A percentile compares a stretch with the other conserved stretches of the same genome.
Evolutionary conservation across 495 filamentous ascomycete species (phyloP).

Genomic region (Hypomontagnella submonticulosa): DNA sequence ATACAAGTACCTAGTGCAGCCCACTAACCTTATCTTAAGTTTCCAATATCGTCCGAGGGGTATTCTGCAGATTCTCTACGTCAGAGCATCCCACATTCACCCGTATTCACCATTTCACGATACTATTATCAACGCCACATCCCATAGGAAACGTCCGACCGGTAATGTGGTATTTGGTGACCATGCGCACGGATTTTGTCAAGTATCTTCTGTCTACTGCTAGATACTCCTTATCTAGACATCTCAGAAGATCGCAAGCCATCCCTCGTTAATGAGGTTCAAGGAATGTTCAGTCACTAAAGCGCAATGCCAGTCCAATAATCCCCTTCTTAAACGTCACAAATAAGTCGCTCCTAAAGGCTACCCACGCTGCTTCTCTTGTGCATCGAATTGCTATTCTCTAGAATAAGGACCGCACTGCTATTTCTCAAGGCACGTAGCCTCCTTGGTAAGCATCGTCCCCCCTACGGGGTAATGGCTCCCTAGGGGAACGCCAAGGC

Average conservation of each 20-base stretch:
- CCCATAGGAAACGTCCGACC: neutral
- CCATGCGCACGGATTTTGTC: constrained; percentile 38
- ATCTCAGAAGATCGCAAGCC: constrained; percentile 34
- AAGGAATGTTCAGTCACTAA: constrained; percentile 39
- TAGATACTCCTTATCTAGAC: constrained; percentile 45
- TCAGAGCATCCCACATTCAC: no score
- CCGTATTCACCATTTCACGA: no score
- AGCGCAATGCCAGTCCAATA: constrained; percentile 29
- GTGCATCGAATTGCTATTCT: constrained; percentile 2
- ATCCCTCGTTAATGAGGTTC: constrained; percentile 31
- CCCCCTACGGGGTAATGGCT: neutral
- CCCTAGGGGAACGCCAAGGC: neutral
- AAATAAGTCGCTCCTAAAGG: constrained; percentile 16
- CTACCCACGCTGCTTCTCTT: constrained; percentile 19
- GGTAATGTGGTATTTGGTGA: constrained; percentile 7
- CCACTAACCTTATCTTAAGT: no score
- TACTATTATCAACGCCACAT: no score
- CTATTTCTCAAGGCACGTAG: constrained; percentile 9
- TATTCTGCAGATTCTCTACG: no score
- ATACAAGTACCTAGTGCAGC: neutral
- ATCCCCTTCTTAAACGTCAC: constrained; percentile 22
- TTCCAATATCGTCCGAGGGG: no score
- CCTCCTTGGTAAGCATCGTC: constrained; percentile 1
- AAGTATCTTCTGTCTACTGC: constrained; percentile 37
- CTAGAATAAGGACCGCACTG: constrained; percentile 1